These are phyloP conservation scores for Phytopythium ostracodes DNA, from an alignment of 352 stramenopile species.

Conservation along the genomic window DNA sequence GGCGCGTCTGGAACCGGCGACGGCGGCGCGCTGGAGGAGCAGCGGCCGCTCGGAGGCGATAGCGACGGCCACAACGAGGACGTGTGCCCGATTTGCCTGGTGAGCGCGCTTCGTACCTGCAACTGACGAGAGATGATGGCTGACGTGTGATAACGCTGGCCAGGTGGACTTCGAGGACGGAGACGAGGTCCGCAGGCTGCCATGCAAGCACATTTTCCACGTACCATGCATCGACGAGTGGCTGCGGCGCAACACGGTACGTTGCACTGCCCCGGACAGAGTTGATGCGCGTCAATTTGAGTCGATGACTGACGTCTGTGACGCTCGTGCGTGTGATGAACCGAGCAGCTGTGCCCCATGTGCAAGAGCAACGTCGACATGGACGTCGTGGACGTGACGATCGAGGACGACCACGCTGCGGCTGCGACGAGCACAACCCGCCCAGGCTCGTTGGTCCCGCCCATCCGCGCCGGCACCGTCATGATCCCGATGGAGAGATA, in stretches of 20 bases:
- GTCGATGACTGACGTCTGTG: not conserved
- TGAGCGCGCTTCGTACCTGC: conserved; percentile 14
- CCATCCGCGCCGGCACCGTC: conserved; percentile 28
- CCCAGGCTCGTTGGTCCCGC: not conserved
- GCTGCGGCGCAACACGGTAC: conserved; percentile 81
- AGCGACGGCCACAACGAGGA: conserved; percentile 37
- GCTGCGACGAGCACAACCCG: not conserved
- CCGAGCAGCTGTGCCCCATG: conserved; percentile 65
- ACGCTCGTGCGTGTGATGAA: not conserved
- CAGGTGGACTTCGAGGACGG: conserved; percentile 77
- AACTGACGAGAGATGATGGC: not conserved
- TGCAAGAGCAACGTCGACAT: conserved; percentile 78
- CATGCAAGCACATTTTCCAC: conserved; percentile 89
- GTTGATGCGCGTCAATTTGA: not conserved
- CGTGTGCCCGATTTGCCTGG: conserved; percentile 69
- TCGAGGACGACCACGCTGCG: conserved; percentile 13
- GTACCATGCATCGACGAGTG: conserved; percentile 87
- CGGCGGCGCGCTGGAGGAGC: not conserved
- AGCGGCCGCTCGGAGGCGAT: not conserved
- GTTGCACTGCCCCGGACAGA: not conserved
- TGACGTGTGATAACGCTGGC: conserved; percentile 6
- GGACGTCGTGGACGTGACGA: conserved; percentile 37
- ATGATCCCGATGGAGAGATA: conserved; percentile 25
- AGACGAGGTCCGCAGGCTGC: conserved; percentile 70
- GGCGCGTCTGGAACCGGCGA: not conserved